Percentiles rank a stretch among this genome's conserved stretches.
These are phyloP conservation scores for Dioscorea dumetorum DNA, from an alignment of 106 monocot genomes.

Conservation along the genomic window DNA sequence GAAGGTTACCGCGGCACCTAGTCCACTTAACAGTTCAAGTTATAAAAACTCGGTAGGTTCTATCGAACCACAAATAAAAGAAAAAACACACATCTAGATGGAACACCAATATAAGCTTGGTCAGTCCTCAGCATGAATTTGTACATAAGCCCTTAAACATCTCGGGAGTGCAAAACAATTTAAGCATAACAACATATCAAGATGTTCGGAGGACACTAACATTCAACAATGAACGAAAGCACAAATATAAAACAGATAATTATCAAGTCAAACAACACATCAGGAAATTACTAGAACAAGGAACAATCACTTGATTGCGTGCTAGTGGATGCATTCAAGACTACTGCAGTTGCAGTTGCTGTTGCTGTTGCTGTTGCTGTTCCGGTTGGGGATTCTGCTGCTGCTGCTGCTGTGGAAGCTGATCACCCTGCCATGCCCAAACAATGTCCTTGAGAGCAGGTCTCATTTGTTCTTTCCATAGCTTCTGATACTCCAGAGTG, in stretches of 20 bases:
- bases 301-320: not conserved
- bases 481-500: constrained; percentile 38
- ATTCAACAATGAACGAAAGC: not conserved
- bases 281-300: not conserved
- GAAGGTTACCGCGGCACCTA: too few species aligned
- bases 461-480: constrained; percentile 37
- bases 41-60: too few species aligned
- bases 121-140: too few species aligned
- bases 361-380: not conserved
- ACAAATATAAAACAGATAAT: not conserved
- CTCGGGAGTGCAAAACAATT: too few species aligned
- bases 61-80: too few species aligned
- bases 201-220: not conserved
- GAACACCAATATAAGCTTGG: too few species aligned
- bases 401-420: not conserved
- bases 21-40: too few species aligned
- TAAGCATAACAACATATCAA: too few species aligned
- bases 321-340: not conserved
- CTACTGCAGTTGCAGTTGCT: not conserved
- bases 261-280: not conserved
- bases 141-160: too few species aligned
- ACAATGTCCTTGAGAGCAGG: constrained; percentile 35
- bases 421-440: constrained; percentile 41
- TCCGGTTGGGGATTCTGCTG: not conserved
- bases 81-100: too few species aligned